Evolutionary conservation across 331 rosid genomes (phyloP).

Genomic region (Spiraea crenata): DNA sequence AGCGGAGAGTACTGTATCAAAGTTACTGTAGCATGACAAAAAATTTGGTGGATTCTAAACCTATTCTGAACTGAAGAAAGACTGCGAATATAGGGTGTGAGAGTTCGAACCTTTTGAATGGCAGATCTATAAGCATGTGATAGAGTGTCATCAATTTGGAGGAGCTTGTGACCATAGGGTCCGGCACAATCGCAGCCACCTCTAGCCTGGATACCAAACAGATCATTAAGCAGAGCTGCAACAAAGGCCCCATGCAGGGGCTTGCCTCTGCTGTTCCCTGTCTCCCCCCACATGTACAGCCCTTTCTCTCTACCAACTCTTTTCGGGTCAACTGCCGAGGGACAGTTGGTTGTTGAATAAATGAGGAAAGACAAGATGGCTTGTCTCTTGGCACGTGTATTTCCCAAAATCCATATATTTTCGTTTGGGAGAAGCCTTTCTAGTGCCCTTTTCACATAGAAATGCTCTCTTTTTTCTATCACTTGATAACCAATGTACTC

Average conservation of each 20-base stretch:
- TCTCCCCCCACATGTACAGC: slow-evolving; percentile 62
- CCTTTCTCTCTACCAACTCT: slow-evolving; percentile 8
- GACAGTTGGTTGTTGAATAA: slow-evolving; percentile 45
- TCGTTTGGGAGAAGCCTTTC: slow-evolving; percentile 55
- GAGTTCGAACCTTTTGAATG: slow-evolving; percentile 45
- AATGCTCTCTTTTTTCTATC: slow-evolving; percentile 60
- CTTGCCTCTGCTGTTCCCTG: slow-evolving; percentile 38
- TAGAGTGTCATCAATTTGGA: slow-evolving; percentile 40
- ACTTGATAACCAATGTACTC: slow-evolving; percentile 54
- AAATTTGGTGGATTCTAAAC: too few species aligned
- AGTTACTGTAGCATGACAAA: too few species aligned
- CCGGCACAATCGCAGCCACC: slow-evolving; percentile 97
- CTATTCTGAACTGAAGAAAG: too few species aligned
- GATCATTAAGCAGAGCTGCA: slow-evolving; percentile 72
- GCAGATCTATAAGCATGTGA: slow-evolving; percentile 65
- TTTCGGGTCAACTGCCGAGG: background rate
- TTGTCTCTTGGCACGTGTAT: slow-evolving; percentile 52
- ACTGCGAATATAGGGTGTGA: too few species aligned
- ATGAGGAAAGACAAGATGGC: slow-evolving; percentile 70
- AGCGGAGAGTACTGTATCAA: too few species aligned
- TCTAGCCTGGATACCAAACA: slow-evolving; percentile 84
- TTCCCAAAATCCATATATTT: slow-evolving; percentile 62
- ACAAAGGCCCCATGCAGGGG: slow-evolving; percentile 85
- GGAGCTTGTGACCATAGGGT: slow-evolving; percentile 78
- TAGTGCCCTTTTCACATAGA: slow-evolving; percentile 48